Evolutionary conservation across 495 filamentous ascomycete species (phyloP).

Genomic region (Opeltia flavorubescens): DNA sequence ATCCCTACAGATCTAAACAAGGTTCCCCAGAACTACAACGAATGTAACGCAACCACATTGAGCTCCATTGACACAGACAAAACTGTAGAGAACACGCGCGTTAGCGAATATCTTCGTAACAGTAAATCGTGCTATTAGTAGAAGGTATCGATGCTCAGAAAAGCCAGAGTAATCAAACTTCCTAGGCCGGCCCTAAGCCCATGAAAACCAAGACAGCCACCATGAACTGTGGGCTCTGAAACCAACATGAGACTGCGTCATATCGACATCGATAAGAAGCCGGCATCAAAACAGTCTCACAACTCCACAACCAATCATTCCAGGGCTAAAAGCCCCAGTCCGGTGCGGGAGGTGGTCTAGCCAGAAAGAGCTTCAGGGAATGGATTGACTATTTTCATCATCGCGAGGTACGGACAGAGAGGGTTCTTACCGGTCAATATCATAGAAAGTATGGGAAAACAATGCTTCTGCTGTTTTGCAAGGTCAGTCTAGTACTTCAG

Average conservation of each 20-base stretch:
- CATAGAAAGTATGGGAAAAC: slow-evolving; percentile 5
- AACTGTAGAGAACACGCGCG: no score
- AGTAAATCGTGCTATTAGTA: no score
- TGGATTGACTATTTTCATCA: slow-evolving; percentile 99
- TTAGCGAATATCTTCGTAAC: no score
- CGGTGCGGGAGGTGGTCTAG: slow-evolving; percentile 73
- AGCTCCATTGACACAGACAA: no score
- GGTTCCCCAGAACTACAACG: no score
- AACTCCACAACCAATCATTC: slow-evolving; percentile 90
- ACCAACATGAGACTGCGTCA: slow-evolving; percentile 24
- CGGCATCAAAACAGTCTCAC: slow-evolving; percentile 10
- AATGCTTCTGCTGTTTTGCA: slow-evolving; percentile 5
- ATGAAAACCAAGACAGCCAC: slow-evolving; percentile 43
- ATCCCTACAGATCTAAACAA: no score
- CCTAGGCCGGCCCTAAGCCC: slow-evolving; percentile 33
- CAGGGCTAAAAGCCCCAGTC: slow-evolving; percentile 38
- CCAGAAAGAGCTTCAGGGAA: slow-evolving; percentile 71
- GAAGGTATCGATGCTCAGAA: slow-evolving; percentile 41
- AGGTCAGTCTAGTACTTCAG: slow-evolving; percentile 9
- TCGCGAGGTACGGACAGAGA: slow-evolving; percentile 22
- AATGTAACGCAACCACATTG: no score
- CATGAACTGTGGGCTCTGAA: slow-evolving; percentile 36
- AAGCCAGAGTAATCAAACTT: slow-evolving; percentile 54
- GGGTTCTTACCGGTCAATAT: neutral
- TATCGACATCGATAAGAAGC: slow-evolving; percentile 4